Percentiles rank a stretch among this genome's conserved stretches.
phyloP scores from a whole-genome alignment of 352 stramenopile genomes.

The Pythium dissotocum region DNA sequence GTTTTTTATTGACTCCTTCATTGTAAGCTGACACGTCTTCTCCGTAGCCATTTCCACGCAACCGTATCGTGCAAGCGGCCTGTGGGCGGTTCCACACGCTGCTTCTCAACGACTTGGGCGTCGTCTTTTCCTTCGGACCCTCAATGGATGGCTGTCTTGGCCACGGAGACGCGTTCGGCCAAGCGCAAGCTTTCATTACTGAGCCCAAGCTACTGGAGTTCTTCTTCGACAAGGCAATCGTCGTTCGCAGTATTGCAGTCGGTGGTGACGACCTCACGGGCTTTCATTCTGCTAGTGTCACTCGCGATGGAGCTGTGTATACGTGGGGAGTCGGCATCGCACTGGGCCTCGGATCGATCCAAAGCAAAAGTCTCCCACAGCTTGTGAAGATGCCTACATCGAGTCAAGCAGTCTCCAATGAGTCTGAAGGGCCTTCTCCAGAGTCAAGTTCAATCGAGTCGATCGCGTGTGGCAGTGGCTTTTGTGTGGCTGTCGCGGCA shows the following conservation, averaged over 20 bases:
- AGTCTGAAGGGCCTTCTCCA: not conserved
- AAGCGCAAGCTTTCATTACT: conserved; percentile 28
- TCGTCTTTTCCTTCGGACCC: conserved; percentile 63
- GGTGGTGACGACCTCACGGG: conserved; percentile 57
- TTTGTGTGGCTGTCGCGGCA: conserved; percentile 63
- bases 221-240: conserved; percentile 53
- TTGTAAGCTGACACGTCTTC: not conserved
- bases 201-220: conserved; percentile 45
- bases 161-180: conserved; percentile 17
- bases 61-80: conserved; percentile 57
- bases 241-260: conserved; percentile 44
- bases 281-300: conserved; percentile 70
- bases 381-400: conserved; percentile 18
- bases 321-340: conserved; percentile 76
- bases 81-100: conserved; percentile 64
- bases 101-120: conserved; percentile 60
- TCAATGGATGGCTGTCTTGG: conserved; percentile 57
- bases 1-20: not conserved
- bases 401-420: not conserved
- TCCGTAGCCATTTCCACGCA: conserved; percentile 49
- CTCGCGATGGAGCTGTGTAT: conserved; percentile 54
- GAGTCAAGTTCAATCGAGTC: conserved; percentile 20
- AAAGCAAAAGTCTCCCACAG: conserved; percentile 41
- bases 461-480: conserved; percentile 74
- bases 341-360: conserved; percentile 42